Evolutionary conservation across 352 stramenopile genomes (phyloP), one percentile per base, ranked within the genome.

Genomic region (Phytopythium boreale): DNA sequence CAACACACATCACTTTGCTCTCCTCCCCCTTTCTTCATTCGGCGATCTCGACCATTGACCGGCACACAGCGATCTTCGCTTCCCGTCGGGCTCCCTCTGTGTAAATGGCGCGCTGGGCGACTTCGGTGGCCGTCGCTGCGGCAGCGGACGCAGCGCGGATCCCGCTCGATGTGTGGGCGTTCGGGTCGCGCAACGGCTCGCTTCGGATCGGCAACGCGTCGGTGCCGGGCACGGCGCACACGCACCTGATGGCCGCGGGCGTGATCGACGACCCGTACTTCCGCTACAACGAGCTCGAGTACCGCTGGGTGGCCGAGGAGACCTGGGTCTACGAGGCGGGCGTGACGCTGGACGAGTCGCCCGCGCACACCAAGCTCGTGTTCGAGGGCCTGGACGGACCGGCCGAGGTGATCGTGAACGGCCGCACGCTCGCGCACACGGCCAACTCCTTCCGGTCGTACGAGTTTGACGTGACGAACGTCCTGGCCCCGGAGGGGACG

Each of bases 371-470:
- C 34, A 62, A 22, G 43, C 67, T 95, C 19, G 67, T 82, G 63
- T 90, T 93, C 50, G 82, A 91, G 64, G 77, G 65, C 14, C 70
- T 96, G 43, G 88, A 94, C 36, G 87, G 84, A 17, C 71, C 91
- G 24, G 84, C 87, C 24, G 72, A 78, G 12, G 71, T 94, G 20
- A 56, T 63, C n/a, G 71, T 94, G 43, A 95, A 96, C 68, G 82
- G 70, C 47, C 47, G 79, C 19, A 60, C 71, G 41, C 52, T 95
- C 9, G 69, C 76, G 31, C 62, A 53, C 2, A 89, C 84, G 0
- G 66, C 70, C 4, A 92, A 90, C 62, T 85, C 85, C 17, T 94
- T 95, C 59, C 56, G 81, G n/a, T 56, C 80, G 39, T 87, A 92
- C 61, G 61, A 34, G 47, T 77, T 93, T 37, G 64, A 75, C 50